Conservation (phyloP, 371 early-diverging fungal species). For the Mortierella sp. region DNA sequence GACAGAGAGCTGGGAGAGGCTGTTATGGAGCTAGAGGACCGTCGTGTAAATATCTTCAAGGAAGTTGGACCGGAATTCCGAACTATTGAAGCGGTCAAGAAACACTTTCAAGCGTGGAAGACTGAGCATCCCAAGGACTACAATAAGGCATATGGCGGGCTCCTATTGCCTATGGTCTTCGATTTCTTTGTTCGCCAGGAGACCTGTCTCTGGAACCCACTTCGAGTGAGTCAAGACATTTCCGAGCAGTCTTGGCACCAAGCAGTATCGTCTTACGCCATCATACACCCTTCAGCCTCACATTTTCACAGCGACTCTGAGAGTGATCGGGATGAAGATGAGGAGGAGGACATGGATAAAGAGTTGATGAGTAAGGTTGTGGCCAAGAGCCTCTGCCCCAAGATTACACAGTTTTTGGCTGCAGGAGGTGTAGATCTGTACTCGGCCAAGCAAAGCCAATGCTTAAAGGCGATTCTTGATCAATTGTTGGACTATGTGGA, state of each 20-base stretch:
- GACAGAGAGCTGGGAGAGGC: slow-evolving; percentile 56
- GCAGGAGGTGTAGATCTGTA: slow-evolving; percentile 47
- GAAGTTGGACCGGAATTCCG: slow-evolving; percentile 73
- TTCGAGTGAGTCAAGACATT: slow-evolving; percentile 63
- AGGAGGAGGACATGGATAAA: slow-evolving; percentile 68
- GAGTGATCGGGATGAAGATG: slow-evolving; percentile 53
- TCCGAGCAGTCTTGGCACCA: slow-evolving; percentile 51
- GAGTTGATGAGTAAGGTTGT: slow-evolving; percentile 71
- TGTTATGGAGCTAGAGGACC: slow-evolving; percentile 43
- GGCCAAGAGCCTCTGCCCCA: slow-evolving; percentile 56
- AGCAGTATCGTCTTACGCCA: slow-evolving; percentile 32
- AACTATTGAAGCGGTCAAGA: slow-evolving; percentile 65
- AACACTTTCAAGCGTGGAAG: slow-evolving; percentile 77
- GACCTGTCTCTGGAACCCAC: slow-evolving; percentile 72
- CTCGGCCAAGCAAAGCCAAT: slow-evolving; percentile 38
- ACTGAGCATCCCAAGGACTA: slow-evolving; percentile 73
- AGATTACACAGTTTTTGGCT: slow-evolving; percentile 34
- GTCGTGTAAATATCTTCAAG: slow-evolving; percentile 36
- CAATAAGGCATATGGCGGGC: slow-evolving; percentile 75
- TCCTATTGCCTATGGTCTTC: slow-evolving; percentile 77
- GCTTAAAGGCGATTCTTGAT: slow-evolving; percentile 39
- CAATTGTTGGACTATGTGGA: slow-evolving; percentile 56
- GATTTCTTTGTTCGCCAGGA: slow-evolving; percentile 78
- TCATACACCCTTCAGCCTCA: slow-evolving; percentile 25
- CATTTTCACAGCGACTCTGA: slow-evolving; percentile 39